Evolutionary conservation across 192 early-diverging fungal species (phyloP).

Genomic region (Rhizoclosmatium sp.): DNA sequence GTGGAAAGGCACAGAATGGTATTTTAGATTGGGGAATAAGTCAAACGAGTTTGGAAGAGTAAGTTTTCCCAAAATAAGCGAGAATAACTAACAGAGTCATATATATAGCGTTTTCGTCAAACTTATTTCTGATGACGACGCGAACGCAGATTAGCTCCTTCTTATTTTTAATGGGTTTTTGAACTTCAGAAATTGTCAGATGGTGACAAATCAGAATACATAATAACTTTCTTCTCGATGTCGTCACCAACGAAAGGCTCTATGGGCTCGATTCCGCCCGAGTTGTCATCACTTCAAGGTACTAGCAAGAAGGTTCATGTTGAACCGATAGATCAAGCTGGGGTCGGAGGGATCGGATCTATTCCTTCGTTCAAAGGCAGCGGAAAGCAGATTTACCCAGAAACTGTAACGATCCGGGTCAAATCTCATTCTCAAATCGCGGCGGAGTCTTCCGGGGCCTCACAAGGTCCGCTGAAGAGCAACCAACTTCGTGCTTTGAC

Average conservation of each 20-base stretch:
- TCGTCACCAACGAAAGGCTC: no score
- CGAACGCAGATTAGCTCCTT: conserved; percentile 24
- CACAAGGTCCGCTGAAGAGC: background rate
- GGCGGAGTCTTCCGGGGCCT: no score
- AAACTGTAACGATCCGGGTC: background rate
- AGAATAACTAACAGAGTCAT: background rate
- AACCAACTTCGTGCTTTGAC: conserved; percentile 46
- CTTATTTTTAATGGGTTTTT: no score
- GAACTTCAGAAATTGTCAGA: no score
- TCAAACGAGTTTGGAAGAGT: conserved; percentile 73
- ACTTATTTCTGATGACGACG: conserved; percentile 34
- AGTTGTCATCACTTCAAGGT: no score
- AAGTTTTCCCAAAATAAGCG: background rate
- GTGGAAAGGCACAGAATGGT: conserved; percentile 58
- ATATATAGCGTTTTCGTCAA: conserved; percentile 21
- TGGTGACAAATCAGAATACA: no score
- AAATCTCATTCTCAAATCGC: no score
- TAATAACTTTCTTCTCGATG: no score
- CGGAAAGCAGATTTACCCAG: background rate
- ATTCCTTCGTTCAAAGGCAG: background rate
- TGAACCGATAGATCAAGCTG: no score
- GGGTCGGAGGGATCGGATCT: no score
- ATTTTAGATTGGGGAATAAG: conserved; percentile 78
- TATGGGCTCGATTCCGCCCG: no score
- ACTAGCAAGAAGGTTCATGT: no score